Conservation (phyloP, 2,329 filamentous ascomycete species). For the Pseudogymnoascus sp. region DNA sequence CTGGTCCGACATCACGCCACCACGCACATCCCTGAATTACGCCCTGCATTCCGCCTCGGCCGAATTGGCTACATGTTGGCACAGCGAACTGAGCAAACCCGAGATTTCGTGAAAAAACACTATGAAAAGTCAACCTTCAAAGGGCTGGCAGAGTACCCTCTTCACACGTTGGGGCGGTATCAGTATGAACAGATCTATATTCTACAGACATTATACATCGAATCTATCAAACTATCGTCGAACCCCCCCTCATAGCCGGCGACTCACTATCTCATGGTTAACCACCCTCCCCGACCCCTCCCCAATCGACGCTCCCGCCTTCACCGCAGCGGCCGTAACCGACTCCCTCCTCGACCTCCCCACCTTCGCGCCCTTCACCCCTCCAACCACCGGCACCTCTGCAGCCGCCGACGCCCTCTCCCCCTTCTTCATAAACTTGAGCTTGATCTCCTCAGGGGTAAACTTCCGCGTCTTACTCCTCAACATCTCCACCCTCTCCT, state of each 20-base stretch:
- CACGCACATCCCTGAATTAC: background rate
- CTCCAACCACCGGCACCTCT: background rate
- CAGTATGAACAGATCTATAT: background rate
- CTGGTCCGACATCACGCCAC: background rate
- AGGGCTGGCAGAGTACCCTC: background rate
- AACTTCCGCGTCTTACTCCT: conserved; percentile 59
- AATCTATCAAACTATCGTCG: background rate
- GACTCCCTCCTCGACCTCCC: background rate
- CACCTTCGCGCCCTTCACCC: background rate
- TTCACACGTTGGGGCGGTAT: background rate
- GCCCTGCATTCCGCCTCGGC: no score
- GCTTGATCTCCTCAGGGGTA: conserved; percentile 54
- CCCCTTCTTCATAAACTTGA: conserved; percentile 40
- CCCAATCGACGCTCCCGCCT: background rate
- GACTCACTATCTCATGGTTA: conserved; percentile 1
- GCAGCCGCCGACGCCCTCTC: background rate
- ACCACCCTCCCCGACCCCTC: background rate
- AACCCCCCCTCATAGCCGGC: background rate
- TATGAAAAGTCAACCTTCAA: no score
- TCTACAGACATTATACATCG: background rate
- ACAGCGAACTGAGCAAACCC: no score
- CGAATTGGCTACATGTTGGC: no score
- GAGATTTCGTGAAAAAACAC: no score
- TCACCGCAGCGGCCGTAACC: background rate
- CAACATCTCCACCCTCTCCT: conserved; percentile 57